These are phyloP conservation scores for Colletotrichum echinochloae DNA, from an alignment of 2,329 filamentous ascomycete species.

Conservation along the genomic window DNA sequence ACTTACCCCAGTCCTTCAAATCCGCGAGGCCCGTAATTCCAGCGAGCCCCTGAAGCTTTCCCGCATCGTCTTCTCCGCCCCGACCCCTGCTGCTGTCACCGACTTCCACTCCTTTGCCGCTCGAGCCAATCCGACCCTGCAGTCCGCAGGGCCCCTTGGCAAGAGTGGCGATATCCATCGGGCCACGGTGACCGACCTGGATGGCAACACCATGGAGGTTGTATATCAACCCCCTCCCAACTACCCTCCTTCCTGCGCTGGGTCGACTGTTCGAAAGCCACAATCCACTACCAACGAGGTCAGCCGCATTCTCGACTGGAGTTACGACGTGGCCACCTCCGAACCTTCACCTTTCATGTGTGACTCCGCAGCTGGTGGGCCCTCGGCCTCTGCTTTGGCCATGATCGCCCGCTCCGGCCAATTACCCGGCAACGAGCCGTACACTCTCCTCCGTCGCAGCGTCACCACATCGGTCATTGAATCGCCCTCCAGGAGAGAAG, in stretches of 20 bases:
- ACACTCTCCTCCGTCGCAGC: constrained; percentile 48
- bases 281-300: constrained; percentile 55
- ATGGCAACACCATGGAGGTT: constrained; percentile 87
- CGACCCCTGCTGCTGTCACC: constrained; percentile 73
- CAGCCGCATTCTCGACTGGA: constrained; percentile 62
- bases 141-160: constrained; percentile 44
- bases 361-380: constrained; percentile 2
- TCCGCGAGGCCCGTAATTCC: constrained; percentile 57
- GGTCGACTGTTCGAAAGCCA: constrained; percentile 51
- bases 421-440: constrained; percentile 44
- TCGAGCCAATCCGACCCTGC: constrained; percentile 68
- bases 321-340: constrained; percentile 56
- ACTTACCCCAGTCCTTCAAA: constrained; percentile 57
- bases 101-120: constrained; percentile 79
- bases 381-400: constrained; percentile 37
- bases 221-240: constrained; percentile 64
- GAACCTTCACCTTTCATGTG: constrained; percentile 25
- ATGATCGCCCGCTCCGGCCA: constrained; percentile 43
- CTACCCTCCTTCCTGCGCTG: constrained; percentile 51
- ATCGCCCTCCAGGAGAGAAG: constrained; percentile 36
- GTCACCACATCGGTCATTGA: constrained; percentile 52
- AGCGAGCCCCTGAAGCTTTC: constrained; percentile 56
- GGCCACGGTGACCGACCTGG: constrained; percentile 78
- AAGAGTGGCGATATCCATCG: constrained; percentile 51
- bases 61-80: constrained; percentile 75